These are phyloP conservation scores for Lathyrus sativus DNA, from an alignment of 306 rosid species.

Conservation along the genomic window DNA sequence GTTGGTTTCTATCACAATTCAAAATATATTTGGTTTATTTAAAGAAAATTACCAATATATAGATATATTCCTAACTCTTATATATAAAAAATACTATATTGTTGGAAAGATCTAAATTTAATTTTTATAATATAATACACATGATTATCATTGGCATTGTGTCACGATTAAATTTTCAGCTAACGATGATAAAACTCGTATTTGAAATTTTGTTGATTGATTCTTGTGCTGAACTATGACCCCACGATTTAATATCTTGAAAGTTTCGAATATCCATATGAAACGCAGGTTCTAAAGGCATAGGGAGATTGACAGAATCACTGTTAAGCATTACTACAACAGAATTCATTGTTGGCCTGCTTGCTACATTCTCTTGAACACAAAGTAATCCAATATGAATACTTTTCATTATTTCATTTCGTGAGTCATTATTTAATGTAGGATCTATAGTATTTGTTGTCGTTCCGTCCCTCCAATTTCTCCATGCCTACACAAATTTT, in stretches of 20 bases:
- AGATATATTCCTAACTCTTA: too few species aligned
- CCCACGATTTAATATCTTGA: background rate
- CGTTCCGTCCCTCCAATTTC: slow-evolving; percentile 14
- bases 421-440: background rate
- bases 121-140: background rate
- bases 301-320: background rate
- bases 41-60: too few species aligned
- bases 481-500: slow-evolving; percentile 13
- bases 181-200: slow-evolving; percentile 14
- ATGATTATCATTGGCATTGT: background rate
- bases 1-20: too few species aligned
- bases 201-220: slow-evolving; percentile 8
- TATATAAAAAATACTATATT: too few species aligned
- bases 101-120: background rate
- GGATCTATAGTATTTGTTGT: background rate
- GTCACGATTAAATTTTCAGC: background rate
- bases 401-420: slow-evolving; percentile 21
- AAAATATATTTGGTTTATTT: too few species aligned
- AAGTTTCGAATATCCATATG: background rate
- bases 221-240: slow-evolving; percentile 3
- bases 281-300: slow-evolving; percentile 15
- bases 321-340: slow-evolving; percentile 29
- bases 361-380: slow-evolving; percentile 25
- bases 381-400: slow-evolving; percentile 29
- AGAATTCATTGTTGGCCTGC: slow-evolving; percentile 23